Conservation (phyloP, 495 filamentous ascomycete genomes). For the Podospora australis region DNA sequence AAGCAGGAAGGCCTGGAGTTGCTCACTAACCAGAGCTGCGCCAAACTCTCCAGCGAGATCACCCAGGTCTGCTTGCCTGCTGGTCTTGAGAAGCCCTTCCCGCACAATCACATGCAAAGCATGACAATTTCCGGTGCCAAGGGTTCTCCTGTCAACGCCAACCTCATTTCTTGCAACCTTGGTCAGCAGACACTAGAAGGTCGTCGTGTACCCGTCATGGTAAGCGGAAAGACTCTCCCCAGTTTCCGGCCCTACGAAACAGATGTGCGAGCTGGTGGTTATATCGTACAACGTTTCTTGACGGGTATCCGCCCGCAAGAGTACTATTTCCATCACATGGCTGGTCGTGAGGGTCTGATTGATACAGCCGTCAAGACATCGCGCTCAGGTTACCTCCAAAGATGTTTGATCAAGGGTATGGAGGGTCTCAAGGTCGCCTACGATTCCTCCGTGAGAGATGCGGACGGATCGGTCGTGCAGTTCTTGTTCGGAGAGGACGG, state of each 20-base stretch:
- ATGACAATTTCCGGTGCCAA: slow-evolving; percentile 98
- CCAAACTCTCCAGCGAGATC: slow-evolving; percentile 68
- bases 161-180: slow-evolving; percentile 93
- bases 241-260: slow-evolving; percentile 92
- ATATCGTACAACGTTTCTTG: slow-evolving; percentile 93
- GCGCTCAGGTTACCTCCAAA: slow-evolving; percentile 91
- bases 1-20: slow-evolving; percentile 86
- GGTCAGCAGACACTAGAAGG: slow-evolving; percentile 97
- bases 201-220: slow-evolving; percentile 91
- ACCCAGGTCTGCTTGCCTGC: slow-evolving; percentile 70
- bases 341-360: slow-evolving; percentile 95
- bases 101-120: slow-evolving; percentile 95
- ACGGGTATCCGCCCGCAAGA: slow-evolving; percentile 96
- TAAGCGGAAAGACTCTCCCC: slow-evolving; percentile 92
- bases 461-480: slow-evolving; percentile 87
- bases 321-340: slow-evolving; percentile 99
- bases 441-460: slow-evolving; percentile 87
- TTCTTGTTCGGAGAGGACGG: slow-evolving; percentile 98
- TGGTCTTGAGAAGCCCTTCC: slow-evolving; percentile 85
- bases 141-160: slow-evolving; percentile 87
- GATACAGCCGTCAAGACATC: slow-evolving; percentile 99
- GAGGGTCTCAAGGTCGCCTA: slow-evolving; percentile 89
- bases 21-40: slow-evolving; percentile 68
- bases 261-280: slow-evolving; percentile 84
- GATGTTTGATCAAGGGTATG: slow-evolving; percentile 98